phyloP scores from a whole-genome alignment of 495 filamentous ascomycete species.

The Penicillium manginii region DNA sequence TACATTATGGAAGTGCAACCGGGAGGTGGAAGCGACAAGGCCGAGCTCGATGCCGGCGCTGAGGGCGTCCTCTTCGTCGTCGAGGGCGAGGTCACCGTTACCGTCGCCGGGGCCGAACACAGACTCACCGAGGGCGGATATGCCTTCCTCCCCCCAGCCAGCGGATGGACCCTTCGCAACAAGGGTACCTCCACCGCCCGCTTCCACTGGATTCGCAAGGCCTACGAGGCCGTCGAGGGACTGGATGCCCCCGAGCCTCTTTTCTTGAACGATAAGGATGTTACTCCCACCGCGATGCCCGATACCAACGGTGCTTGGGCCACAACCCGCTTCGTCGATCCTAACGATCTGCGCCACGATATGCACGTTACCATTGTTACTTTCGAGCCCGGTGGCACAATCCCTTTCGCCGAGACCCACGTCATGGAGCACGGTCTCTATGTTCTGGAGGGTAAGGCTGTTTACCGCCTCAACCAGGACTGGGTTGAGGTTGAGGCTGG shows the following conservation, averaged over 20 bases:
- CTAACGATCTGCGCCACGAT: slow-evolving; percentile 32
- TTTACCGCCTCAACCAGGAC: slow-evolving; percentile 36
- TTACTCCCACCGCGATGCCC: slow-evolving; percentile 27
- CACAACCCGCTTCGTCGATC: slow-evolving; percentile 31
- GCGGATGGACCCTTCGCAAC: slow-evolving; percentile 32
- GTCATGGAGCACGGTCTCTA: slow-evolving; percentile 35
- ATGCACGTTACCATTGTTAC: slow-evolving; percentile 35
- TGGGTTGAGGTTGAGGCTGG: slow-evolving; percentile 38
- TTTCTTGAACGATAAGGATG: slow-evolving; percentile 33
- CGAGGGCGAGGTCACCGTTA: slow-evolving; percentile 29
- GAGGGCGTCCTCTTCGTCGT: slow-evolving; percentile 31
- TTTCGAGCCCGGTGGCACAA: slow-evolving; percentile 31
- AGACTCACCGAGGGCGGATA: slow-evolving; percentile 30
- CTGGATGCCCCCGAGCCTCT: slow-evolving; percentile 26
- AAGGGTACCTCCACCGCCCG: slow-evolving; percentile 23
- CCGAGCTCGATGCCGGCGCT: slow-evolving; percentile 24
- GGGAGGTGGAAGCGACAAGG: slow-evolving; percentile 28
- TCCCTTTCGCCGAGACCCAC: slow-evolving; percentile 32
- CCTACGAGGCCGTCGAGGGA: slow-evolving; percentile 29
- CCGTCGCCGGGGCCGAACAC: slow-evolving; percentile 20
- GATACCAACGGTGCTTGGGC: slow-evolving; percentile 31
- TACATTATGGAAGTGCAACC: slow-evolving; percentile 35
- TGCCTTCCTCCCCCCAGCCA: slow-evolving; percentile 28
- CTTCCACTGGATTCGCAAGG: slow-evolving; percentile 34
- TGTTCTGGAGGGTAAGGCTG: slow-evolving; percentile 34